Conservation (phyloP, 2,329 filamentous ascomycete genomes). For the Ascocoryne sarcoides region DNA sequence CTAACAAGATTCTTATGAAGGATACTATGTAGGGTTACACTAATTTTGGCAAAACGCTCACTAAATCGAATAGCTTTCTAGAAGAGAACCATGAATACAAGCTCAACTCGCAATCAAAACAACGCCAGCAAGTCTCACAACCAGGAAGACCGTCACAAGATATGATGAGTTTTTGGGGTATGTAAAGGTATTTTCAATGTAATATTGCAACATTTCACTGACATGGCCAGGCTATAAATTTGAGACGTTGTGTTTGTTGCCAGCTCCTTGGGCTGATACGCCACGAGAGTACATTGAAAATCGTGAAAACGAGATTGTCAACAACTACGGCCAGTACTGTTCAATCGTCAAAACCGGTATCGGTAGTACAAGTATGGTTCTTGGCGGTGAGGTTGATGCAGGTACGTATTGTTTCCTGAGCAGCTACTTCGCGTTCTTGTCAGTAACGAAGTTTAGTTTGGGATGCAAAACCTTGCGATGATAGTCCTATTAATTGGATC, state of each 20-base stretch:
- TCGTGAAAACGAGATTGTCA: constrained; percentile 63
- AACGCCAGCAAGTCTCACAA: constrained; percentile 41
- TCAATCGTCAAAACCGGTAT: constrained; percentile 86
- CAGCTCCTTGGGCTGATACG: constrained; percentile 63
- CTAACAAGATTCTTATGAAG: constrained; percentile 30
- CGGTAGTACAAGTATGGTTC: constrained; percentile 62
- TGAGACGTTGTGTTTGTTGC: constrained; percentile 73
- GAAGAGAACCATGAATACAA: constrained; percentile 82
- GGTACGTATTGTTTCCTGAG: constrained; percentile 42
- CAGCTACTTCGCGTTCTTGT: background rate
- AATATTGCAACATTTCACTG: background rate
- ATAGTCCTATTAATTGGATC: constrained; percentile 76
- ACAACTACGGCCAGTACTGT: constrained; percentile 91
- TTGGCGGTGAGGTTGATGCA: constrained; percentile 91
- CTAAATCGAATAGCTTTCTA: constrained; percentile 58
- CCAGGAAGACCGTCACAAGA: constrained; percentile 56
- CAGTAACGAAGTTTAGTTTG: constrained; percentile 47
- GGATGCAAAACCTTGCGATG: constrained; percentile 63
- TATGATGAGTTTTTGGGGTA: constrained; percentile 90
- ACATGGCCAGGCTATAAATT: constrained; percentile 83
- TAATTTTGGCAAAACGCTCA: constrained; percentile 18
- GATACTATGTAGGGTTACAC: constrained; percentile 40
- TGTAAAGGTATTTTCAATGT: constrained; percentile 2
- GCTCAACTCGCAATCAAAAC: constrained; percentile 48
- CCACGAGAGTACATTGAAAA: constrained; percentile 70